Evolutionary conservation across 495 filamentous ascomycete species (phyloP), one percentile per base, ranked within the genome.

Genomic region (Cladorrhinum samala): DNA sequence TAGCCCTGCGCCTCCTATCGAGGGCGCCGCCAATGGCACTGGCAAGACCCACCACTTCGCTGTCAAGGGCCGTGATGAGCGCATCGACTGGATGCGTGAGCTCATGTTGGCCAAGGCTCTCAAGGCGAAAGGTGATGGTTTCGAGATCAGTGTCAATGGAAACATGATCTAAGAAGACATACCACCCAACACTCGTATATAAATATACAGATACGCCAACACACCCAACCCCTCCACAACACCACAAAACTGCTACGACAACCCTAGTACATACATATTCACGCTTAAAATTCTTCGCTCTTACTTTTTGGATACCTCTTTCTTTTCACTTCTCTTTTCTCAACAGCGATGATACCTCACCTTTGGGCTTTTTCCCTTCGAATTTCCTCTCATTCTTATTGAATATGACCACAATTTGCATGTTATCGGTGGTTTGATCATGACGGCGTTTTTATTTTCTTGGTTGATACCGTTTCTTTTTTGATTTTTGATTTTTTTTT

Each of bases 81-180:
- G 93, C 25, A 96, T 96, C 53, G 92, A 95, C 58, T 98, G 93
- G 93, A 96, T 96, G 93, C 74, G 93, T 2, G 91, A 96, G 77
- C 69, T 98, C 46, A 96, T 98, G 93, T 82, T 98, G 19, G 91
- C 92, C 3, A 95, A 91, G 67, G 91, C 92, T 18, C 71, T 90
- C 52, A 85, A 81, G 72, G 86, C 88, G 63, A 89, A 89, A 72
- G 83, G 84, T 14, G 83, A 86, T 56, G 91, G 91, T 8, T 94
- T 80, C 45, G 83, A 85, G 66, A 74, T 95, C 53, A 83, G 82
- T 51, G 76, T 95, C 44, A 96, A 96, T 65, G 92, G 91, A 16
- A 82, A 82, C 60, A 82, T 82, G 70, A 80, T 94, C 59, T 91
- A 77, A 21, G 40, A 2, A 33, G 19, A n/a, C n/a, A n/a, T n/a